Evolutionary conservation across 129 eudicot species (phyloP), one percentile per base, ranked within the genome.

Genomic region (Tanacetum coccineum): DNA sequence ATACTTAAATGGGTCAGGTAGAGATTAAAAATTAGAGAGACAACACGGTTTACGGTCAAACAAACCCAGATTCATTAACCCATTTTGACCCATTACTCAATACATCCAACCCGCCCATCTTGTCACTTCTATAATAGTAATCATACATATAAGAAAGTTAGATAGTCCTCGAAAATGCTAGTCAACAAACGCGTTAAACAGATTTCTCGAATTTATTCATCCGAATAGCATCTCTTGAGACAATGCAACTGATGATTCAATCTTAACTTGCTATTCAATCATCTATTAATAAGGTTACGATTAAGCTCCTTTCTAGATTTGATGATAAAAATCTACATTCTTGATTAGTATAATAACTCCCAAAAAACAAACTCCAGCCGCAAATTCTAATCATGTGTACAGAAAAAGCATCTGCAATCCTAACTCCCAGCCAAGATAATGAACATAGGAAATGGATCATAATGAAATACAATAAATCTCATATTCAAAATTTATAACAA

Each of bases 31-130:
- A 18, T 12, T 8, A 4, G 32, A 30, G 18, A 6, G 60, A 61
- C 28, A 68, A 14, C 20, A 14, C 84, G 80, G 84, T 67, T 67
- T 87, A 59, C 87, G 52, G 73, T 68, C 19, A 56, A 13, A 56
- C 11, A 56, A 49, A 76, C 67, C 82, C 80, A 59, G 64, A 68
- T 49, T 36, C 56, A 68, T 64, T 13, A 5, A 3, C 48, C 66
- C 66, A 10, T 19, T 42, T 42, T 11, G 25, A 46, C 53, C 18
- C 53, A 6, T 52, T 15, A 52, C 19, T 9, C 58, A 15, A 39
- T 25, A 50, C 50, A 14, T 61, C 45, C 19, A 52, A 4, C 58
- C 9, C 9, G 59, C 59, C 28, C 59, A 53, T 54, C 4, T 18
- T 54, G 4, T 36, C 42, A 17, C 2, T 54, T 54, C 4, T 9